These are phyloP conservation scores for Glomus cerebriforme DNA, from an alignment of 192 early-diverging fungal species.

Conservation along the genomic window DNA sequence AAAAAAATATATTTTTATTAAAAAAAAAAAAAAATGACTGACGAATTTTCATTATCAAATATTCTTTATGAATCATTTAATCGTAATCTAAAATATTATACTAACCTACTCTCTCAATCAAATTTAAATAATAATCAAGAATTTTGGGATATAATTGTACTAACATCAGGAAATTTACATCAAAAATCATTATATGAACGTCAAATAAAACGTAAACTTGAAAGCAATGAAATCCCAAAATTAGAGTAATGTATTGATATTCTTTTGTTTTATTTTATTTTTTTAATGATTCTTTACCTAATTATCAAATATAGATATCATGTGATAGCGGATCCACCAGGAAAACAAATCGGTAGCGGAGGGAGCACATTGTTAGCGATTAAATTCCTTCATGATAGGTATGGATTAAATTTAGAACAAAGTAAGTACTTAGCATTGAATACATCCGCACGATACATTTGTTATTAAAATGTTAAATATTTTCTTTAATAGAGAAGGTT, in stretches of 20 bases:
- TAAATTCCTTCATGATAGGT: constrained; percentile 30
- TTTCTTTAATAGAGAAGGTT: constrained; percentile 23
- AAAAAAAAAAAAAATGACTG: no score
- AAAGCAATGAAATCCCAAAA: background rate
- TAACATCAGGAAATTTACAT: constrained; percentile 41
- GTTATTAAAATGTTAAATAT: background rate
- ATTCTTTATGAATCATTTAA: background rate
- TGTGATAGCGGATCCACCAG: constrained; percentile 44
- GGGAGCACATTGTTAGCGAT: constrained; percentile 44
- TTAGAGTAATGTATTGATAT: background rate
- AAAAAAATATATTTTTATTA: no score
- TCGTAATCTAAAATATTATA: background rate
- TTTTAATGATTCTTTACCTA: background rate
- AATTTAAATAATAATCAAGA: background rate
- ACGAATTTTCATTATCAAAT: no score
- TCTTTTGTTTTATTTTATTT: background rate
- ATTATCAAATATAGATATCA: constrained; percentile 34
- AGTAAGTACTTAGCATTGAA: constrained; percentile 2
- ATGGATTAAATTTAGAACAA: constrained; percentile 24
- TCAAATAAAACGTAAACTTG: background rate
- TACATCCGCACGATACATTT: background rate
- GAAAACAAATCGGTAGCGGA: constrained; percentile 44
- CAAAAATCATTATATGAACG: constrained; percentile 37
- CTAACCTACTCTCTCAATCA: background rate
- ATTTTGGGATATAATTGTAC: constrained; percentile 47